A percentile compares a stretch with the other conserved stretches of the same genome.
These are phyloP conservation scores for Mallotus nudiflorus DNA, from an alignment of 345 rosid genomes.

Conservation along the genomic window DNA sequence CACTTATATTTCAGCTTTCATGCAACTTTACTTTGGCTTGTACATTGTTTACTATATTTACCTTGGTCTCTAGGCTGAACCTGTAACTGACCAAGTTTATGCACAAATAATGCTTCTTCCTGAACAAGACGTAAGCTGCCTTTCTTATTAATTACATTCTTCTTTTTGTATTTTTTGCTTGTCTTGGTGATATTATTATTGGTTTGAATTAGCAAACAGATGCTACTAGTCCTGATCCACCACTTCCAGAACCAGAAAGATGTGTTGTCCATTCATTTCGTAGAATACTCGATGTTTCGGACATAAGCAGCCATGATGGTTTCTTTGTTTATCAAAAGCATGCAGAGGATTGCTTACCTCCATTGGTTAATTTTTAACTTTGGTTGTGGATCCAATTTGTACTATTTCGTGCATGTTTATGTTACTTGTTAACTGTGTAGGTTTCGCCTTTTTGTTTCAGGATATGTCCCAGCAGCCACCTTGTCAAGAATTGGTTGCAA, in stretches of 20 bases:
- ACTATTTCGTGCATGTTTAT: background rate
- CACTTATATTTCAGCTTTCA: background rate
- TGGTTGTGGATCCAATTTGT: background rate
- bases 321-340: slow-evolving; percentile 89
- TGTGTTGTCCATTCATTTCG: slow-evolving; percentile 77
- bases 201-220: slow-evolving; percentile 55
- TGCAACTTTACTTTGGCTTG: background rate
- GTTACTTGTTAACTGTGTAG: background rate
- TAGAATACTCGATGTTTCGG: slow-evolving; percentile 94
- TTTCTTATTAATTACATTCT: background rate
- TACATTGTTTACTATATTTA: slow-evolving; percentile 22
- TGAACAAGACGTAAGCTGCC: slow-evolving; percentile 48
- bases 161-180: background rate
- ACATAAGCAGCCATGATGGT: slow-evolving; percentile 96
- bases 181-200: background rate
- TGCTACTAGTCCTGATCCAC: slow-evolving; percentile 58
- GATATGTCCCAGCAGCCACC: slow-evolving; percentile 98
- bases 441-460: slow-evolving; percentile 34
- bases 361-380: slow-evolving; percentile 56
- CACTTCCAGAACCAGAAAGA: slow-evolving; percentile 65
- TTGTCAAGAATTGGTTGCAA: slow-evolving; percentile 92
- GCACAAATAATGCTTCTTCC: slow-evolving; percentile 81
- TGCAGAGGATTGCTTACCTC: slow-evolving; percentile 96
- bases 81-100: slow-evolving; percentile 85
- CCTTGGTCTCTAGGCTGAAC: slow-evolving; percentile 63